Evolutionary conservation across 257 asterid species (phyloP).

Genomic region (Nicotiana otophora): DNA sequence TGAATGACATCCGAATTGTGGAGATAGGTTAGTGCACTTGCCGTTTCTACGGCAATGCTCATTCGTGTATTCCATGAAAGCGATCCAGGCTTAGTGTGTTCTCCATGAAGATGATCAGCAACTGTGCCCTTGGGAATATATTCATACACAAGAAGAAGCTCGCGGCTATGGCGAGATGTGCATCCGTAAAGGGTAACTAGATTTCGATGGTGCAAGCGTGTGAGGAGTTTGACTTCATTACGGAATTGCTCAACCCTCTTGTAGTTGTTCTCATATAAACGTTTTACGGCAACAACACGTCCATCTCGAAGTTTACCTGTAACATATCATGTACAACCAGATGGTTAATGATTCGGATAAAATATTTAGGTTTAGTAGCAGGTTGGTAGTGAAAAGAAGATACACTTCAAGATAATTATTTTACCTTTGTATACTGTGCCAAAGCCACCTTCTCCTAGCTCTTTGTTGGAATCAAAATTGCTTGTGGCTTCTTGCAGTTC

Average conservation of each 20-base stretch:
- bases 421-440: slow-evolving; percentile 67
- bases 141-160: slow-evolving; percentile 68
- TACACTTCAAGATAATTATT: not conserved
- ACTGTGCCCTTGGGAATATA: slow-evolving; percentile 72
- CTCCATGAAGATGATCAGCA: slow-evolving; percentile 80
- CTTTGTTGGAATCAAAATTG: slow-evolving; percentile 45
- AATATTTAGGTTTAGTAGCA: not conserved
- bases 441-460: slow-evolving; percentile 87
- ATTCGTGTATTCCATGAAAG: slow-evolving; percentile 62
- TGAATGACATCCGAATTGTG: slow-evolving; percentile 69
- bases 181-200: slow-evolving; percentile 70
- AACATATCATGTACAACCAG: slow-evolving; percentile 3
- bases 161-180: slow-evolving; percentile 62
- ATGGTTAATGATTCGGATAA: slow-evolving; percentile 4
- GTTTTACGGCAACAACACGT: slow-evolving; percentile 72
- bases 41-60: slow-evolving; percentile 69
- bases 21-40: slow-evolving; percentile 63
- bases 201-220: slow-evolving; percentile 46
- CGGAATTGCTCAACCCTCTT: slow-evolving; percentile 71
- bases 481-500: slow-evolving; percentile 84
- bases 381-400: not conserved
- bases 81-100: slow-evolving; percentile 34
- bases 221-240: slow-evolving; percentile 68
- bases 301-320: slow-evolving; percentile 69
- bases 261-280: slow-evolving; percentile 63